Evolutionary conservation across 2,329 filamentous ascomycete species (phyloP).

Genomic region (Cadophora malorum): DNA sequence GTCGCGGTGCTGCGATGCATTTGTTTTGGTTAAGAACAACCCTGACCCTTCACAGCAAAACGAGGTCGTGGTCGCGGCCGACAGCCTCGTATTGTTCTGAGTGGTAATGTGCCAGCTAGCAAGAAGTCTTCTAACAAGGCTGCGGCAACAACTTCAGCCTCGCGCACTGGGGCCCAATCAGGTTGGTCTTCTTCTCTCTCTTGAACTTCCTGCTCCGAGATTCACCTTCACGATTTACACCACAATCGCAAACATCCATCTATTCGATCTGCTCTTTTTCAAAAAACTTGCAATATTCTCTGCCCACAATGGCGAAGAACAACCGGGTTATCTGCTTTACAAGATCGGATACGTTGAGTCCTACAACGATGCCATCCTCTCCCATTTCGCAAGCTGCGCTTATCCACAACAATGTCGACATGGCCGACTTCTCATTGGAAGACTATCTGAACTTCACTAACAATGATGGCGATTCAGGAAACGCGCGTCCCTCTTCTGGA

Average conservation of each 20-base stretch:
- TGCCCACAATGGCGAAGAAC: neutral
- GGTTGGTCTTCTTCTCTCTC: neutral
- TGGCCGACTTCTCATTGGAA: neutral
- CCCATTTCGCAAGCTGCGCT: neutral
- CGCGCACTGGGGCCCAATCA: neutral
- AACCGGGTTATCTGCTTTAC: neutral
- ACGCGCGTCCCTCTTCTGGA: neutral
- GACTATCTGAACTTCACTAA: neutral
- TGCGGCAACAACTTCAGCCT: neutral
- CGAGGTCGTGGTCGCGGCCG: neutral
- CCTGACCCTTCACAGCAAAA: constrained; percentile 5
- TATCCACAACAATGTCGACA: neutral
- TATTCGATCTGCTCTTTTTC: neutral
- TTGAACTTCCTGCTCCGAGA: neutral
- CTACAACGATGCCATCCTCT: neutral
- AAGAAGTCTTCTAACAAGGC: neutral
- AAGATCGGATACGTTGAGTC: neutral
- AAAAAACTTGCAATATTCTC: neutral
- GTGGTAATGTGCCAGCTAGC: neutral
- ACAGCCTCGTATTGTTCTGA: neutral
- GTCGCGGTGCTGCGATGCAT: neutral
- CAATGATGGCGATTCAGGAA: neutral
- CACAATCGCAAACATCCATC: neutral
- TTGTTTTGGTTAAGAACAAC: neutral
- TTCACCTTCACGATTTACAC: neutral